A percentile compares a stretch with the other conserved stretches of the same genome.
These are phyloP conservation scores for Ganoderma leucocontextum DNA, from an alignment of 1,284 basidiomycete species.

Conservation along the genomic window DNA sequence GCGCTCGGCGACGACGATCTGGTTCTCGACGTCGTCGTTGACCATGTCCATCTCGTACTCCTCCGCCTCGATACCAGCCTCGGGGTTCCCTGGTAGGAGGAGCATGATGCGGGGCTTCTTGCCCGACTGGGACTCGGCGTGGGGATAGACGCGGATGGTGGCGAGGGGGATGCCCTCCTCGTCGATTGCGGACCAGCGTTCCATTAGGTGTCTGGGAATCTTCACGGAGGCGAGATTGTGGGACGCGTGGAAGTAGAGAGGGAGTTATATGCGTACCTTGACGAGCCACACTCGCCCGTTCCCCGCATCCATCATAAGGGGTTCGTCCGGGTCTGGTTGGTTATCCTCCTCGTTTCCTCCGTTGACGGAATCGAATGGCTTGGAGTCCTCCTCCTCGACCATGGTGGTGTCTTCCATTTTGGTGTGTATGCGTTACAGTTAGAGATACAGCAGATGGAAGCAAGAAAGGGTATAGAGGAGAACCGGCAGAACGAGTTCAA, in stretches of 20 bases:
- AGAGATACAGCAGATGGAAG: not conserved
- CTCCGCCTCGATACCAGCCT: constrained; percentile 57
- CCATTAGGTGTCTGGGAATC: constrained; percentile 78
- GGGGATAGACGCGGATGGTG: constrained; percentile 75
- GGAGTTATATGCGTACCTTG: constrained; percentile 55
- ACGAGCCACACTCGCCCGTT: constrained; percentile 82
- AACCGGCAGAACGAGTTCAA: not conserved
- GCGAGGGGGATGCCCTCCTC: constrained; percentile 74
- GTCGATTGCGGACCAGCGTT: constrained; percentile 71
- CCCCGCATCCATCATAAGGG: constrained; percentile 75
- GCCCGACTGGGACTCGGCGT: constrained; percentile 49
- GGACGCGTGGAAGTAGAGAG: not conserved
- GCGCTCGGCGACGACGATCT: constrained; percentile 79
- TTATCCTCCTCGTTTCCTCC: constrained; percentile 61
- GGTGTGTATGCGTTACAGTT: constrained; percentile 7
- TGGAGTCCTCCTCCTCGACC: constrained; percentile 69
- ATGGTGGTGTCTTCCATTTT: constrained; percentile 52
- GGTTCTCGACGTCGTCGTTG: constrained; percentile 78
- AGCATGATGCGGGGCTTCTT: constrained; percentile 71
- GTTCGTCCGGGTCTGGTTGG: constrained; percentile 80
- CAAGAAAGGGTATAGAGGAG: not conserved
- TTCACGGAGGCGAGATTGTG: constrained; percentile 38
- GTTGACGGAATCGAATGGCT: constrained; percentile 66
- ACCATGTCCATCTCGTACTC: constrained; percentile 82
- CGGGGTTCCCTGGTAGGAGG: constrained; percentile 67